phyloP scores from a whole-genome alignment of 164 flowering plant species.

The Stephania japonica region DNA sequence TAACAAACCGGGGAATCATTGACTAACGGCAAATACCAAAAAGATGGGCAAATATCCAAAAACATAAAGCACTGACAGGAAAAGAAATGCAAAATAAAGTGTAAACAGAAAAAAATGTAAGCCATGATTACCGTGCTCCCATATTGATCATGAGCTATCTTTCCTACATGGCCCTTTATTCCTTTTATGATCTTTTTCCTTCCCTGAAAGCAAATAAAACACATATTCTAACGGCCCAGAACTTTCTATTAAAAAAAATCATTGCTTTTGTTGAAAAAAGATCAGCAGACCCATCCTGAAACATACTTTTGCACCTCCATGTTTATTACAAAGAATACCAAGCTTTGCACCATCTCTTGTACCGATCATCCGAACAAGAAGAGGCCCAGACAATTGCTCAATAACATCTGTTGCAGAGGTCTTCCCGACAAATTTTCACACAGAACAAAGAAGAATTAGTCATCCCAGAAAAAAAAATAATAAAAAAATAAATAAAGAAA shows the following conservation, averaged over 20 bases:
- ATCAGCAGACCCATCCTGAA: background rate
- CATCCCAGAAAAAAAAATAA: background rate
- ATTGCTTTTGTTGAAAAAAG: background rate
- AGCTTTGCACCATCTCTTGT: constrained; percentile 76
- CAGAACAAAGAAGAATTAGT: constrained; percentile 17
- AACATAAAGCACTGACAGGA: background rate
- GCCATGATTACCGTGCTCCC: constrained; percentile 59
- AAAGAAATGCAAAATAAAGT: constrained; percentile 1
- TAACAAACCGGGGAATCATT: no score
- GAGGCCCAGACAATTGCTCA: constrained; percentile 69
- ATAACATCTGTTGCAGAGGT: constrained; percentile 71
- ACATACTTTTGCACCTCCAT: constrained; percentile 89
- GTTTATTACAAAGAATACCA: constrained; percentile 78
- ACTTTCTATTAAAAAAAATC: background rate
- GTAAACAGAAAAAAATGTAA: background rate
- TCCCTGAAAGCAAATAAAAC: constrained; percentile 40
- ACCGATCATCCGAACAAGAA: constrained; percentile 80
- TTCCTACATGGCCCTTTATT: constrained; percentile 66
- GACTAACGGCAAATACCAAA: background rate
- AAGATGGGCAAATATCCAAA: background rate
- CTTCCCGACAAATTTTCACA: constrained; percentile 33
- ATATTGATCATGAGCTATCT: constrained; percentile 66
- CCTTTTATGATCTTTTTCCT: constrained; percentile 90
- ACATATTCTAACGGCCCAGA: background rate
- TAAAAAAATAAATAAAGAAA: no score